Conservation (phyloP, 2,329 filamentous ascomycete genomes). For the Parasarocladium wereldwijsianum region DNA sequence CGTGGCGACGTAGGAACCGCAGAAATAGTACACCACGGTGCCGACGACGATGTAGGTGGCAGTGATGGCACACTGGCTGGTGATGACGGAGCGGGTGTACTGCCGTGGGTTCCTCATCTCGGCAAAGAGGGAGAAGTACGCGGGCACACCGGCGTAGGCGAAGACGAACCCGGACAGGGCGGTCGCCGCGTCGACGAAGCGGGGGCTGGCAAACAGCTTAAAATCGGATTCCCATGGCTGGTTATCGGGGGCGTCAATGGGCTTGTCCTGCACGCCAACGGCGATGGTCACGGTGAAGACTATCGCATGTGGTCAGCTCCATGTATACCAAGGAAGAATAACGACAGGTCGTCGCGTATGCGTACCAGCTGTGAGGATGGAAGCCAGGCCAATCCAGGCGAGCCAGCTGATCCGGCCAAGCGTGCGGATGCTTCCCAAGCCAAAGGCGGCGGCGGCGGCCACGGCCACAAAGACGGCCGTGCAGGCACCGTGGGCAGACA, state of each 20-base stretch:
- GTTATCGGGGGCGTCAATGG: slow-evolving; percentile 10
- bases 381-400: slow-evolving; percentile 16
- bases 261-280: slow-evolving; percentile 15
- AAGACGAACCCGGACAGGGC: slow-evolving; percentile 20
- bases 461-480: slow-evolving; percentile 25
- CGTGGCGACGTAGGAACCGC: slow-evolving; percentile 28
- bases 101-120: slow-evolving; percentile 18
- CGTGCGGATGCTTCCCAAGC: slow-evolving; percentile 17
- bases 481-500: slow-evolving; percentile 22
- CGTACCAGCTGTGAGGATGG: slow-evolving; percentile 14
- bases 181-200: slow-evolving; percentile 15
- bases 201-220: slow-evolving; percentile 14
- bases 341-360: no score
- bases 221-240: slow-evolving; percentile 13
- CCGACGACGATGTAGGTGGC: slow-evolving; percentile 17
- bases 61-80: slow-evolving; percentile 14
- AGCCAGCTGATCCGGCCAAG: slow-evolving; percentile 18
- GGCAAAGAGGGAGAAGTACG: slow-evolving; percentile 17
- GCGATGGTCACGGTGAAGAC: slow-evolving; percentile 15
- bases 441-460: slow-evolving; percentile 14
- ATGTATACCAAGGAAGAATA: background rate
- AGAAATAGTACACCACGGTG: slow-evolving; percentile 28
- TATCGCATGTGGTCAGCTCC: background rate
- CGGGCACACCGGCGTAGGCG: slow-evolving; percentile 20
- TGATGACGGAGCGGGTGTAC: slow-evolving; percentile 14